Evolutionary conservation across 2,329 filamentous ascomycete genomes (phyloP), one percentile per base, ranked within the genome.

Genomic region (Leptographium procerum): DNA sequence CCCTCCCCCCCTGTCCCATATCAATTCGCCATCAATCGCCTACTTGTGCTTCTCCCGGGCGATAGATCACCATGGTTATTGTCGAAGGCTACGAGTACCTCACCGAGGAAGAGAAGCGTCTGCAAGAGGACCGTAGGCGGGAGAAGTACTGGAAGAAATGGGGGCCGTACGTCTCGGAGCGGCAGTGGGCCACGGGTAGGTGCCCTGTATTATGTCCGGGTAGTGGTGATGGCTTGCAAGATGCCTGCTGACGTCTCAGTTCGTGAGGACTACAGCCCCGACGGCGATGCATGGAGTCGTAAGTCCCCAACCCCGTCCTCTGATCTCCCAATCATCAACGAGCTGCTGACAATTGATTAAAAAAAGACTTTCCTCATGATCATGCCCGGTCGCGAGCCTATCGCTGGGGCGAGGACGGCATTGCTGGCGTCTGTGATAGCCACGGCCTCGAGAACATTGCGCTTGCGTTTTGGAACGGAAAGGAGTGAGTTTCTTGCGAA

Each of bases 101-200:
- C 69, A 91, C 88, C 61, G 86, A 88, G 72, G 92, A 97, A 75
- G 92, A 97, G 78, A 88, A 87, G 72, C 87, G 94, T 55, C 81
- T 97, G 65, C 87, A 87, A 69, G 84, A 96, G 69, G 92, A 97
- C 73, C 83, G 85, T 60, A 83, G 92, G 64, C 86, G 86, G 63
- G 82, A 75, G 64, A 92, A 89, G 72, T 97, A 97, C 77, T 97
- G 92, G 92, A 97, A 97, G 83, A 90, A 87, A 84, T 96, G 91
- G 91, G 92, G 92, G 58, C 87, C 91, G 28, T 97, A 96, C 69
- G 86, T 95, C 66, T 85, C 91, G 58, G 92, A 97, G 77, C 81
- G 91, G 69, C 91, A 96, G 77, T 96, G 92, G 92, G 91, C 91
- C 59, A 96, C 91, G 65, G 91, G 89, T 88, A 75, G 69, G 82